Percentiles rank a stretch among this genome's conserved stretches.
Conservation (phyloP, 2,329 filamentous ascomycete genomes). For the Chalara sp. region DNA sequence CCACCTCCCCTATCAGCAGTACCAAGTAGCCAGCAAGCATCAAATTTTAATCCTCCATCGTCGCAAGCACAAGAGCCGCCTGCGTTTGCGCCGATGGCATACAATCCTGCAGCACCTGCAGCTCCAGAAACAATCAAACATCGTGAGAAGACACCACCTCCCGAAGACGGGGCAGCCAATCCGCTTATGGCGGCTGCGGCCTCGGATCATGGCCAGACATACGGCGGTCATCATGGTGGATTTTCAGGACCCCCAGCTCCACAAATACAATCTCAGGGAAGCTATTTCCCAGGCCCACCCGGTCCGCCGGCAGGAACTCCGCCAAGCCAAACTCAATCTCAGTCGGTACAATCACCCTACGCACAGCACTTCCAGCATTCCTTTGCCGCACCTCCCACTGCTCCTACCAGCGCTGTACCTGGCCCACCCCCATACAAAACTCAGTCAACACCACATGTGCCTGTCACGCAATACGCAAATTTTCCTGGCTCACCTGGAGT, state of each 20-base stretch:
- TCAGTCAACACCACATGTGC: conserved; percentile 10
- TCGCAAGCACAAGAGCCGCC: conserved; percentile 40
- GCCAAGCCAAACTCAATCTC: conserved; percentile 5
- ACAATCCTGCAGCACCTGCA: conserved; percentile 73
- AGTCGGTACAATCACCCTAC: conserved; percentile 15
- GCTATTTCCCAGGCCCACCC: conserved; percentile 10
- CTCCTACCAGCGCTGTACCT: conserved; percentile 10
- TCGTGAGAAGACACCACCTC: conserved; percentile 74
- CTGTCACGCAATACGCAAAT: conserved; percentile 35
- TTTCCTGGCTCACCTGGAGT: conserved; percentile 40
- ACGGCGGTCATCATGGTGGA: conserved; percentile 31
- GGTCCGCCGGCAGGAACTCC: conserved; percentile 2
- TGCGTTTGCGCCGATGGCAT: conserved; percentile 53
- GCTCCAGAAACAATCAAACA: conserved; percentile 66
- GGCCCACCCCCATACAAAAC: conserved; percentile 14
- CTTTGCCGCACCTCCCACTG: conserved; percentile 20
- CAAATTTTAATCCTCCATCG: conserved; percentile 71
- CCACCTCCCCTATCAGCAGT: conserved; percentile 29
- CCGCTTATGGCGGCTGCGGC: conserved; percentile 51
- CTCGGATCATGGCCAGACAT: conserved; percentile 48
- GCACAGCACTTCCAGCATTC: conserved; percentile 18
- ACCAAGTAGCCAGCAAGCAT: conserved; percentile 38
- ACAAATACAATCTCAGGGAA: conserved; percentile 1
- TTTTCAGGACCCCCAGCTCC: conserved; percentile 12
- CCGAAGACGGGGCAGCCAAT: conserved; percentile 56